Base-by-base conservation (phyloP, 208 protist genomes). In the Herpetomonas samuelpessoai region DNA sequence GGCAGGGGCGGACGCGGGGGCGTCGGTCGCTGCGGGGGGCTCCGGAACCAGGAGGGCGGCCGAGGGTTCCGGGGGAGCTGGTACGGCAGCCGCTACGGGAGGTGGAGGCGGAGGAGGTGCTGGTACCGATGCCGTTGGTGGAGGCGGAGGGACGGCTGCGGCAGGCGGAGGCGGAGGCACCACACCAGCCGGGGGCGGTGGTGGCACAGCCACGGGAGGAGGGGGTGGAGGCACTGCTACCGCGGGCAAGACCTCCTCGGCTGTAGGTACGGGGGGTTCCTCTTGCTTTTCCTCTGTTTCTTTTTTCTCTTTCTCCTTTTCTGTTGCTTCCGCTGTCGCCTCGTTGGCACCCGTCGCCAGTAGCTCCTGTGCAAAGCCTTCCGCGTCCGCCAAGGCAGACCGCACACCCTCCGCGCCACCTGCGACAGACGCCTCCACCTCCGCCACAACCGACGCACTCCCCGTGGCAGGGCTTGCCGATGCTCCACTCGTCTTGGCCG, bases 161-260 rank as follows among this genome's bases (percentile, higher is more conserved):
- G 44, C 22, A 6, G 57, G 21, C 38, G 57, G 58, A 21, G 65
- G 57, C 16, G 57, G 24, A 9, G 56, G 45, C 2, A 48, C 35
- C 19, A 54, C 39, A 16, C 30, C 53, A 30, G 10, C 28, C n/a
- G 67, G 51, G 21, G 67, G 65, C 3, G 41, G 59, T 3, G 59
- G 38, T n/a, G 59, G 58, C 10, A 48, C 28, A 4, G 31, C 4
- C 27, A 41, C 47, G 45, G 44, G 48, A 18, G 41, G 9, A 3
- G 29, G n/a, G 30, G 52, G 55, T 0, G 55, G 57, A 14, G 47
- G 64, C 48, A 47, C 44, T 25, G 62, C 26, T 7, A 38, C 29
- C 21, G 52, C 45, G 19, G 21, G 2, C 47, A 16, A 24, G 10
- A 22, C 44, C 44, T 64, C 41, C 26, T 47, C 30, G 3, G 58